Evolutionary conservation across 2,329 filamentous ascomycete genomes (phyloP), one percentile per base, ranked within the genome.

Genomic region (Pyrenophora teres): DNA sequence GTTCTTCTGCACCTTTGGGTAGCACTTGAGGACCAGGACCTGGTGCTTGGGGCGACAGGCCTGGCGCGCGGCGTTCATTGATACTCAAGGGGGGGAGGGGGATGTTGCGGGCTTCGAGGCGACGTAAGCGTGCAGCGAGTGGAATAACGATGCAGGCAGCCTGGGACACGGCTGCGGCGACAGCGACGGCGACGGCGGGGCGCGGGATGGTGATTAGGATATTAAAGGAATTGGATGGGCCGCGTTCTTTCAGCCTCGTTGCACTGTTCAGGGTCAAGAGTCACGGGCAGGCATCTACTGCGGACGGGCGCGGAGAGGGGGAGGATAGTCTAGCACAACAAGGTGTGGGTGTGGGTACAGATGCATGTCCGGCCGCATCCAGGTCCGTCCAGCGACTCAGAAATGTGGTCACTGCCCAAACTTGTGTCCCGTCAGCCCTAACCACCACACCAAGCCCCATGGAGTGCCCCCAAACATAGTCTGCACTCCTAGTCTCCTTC

Each of bases 11-110:
- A 90, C 92, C 64, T 89, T 88, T 35, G 94, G 94, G 75, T 97
- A 99, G 80, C 93, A 97, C 79, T 96, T 97, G 61, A 97, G 84
- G 62, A 97, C 88, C 56, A 97, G 81, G 64, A 97, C 90, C 82
- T 97, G 93, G 78, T 99, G 94, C 80, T 97, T 97, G 23, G 94
- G 93, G 54, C 93, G 90, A 76, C 80, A 82, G 63, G 80, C 81
- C 72, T 86, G 82, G 59, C 83, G 81, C 62, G 83, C 77, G 56
- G 81, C 76, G 68, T 84, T 77, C 79, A 85, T 85, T 53, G 67
- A 54, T 39, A 47, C 33, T 40, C 50, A 16, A n/a, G 15, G 16
- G 46, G 46, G 36, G 30, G 30, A 40, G 19, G 36, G 30, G 21
- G 50, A 38, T 27, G 42, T 40, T 42, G 53, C 44, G 25, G 40